Evolutionary conservation across 306 rosid genomes (phyloP).

Genomic region (Medicago truncatula): MtrunA17r5.0-ANR NC_053042.1:602501-603000

Average conservation of each 20-base stretch:
- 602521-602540: conserved; percentile 72
- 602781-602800: background rate
- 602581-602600: conserved; percentile 70
- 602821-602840: background rate
- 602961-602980: no score
- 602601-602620: conserved; percentile 68
- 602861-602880: background rate
- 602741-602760: background rate
- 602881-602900: background rate
- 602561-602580: conserved; percentile 78
- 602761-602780: background rate
- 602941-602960: no score
- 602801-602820: background rate
- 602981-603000: no score
- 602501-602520: conserved; percentile 74
- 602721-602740: background rate
- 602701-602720: no score
- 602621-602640: conserved; percentile 62
- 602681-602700: conserved; percentile 2
- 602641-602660: conserved; percentile 64
- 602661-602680: conserved; percentile 20
- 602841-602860: background rate
- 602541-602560: conserved; percentile 76
- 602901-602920: background rate
- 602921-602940: background rate